phyloP scores from a whole-genome alignment of 2,329 filamentous ascomycete genomes.

The Penicillium nordicum region DNA sequence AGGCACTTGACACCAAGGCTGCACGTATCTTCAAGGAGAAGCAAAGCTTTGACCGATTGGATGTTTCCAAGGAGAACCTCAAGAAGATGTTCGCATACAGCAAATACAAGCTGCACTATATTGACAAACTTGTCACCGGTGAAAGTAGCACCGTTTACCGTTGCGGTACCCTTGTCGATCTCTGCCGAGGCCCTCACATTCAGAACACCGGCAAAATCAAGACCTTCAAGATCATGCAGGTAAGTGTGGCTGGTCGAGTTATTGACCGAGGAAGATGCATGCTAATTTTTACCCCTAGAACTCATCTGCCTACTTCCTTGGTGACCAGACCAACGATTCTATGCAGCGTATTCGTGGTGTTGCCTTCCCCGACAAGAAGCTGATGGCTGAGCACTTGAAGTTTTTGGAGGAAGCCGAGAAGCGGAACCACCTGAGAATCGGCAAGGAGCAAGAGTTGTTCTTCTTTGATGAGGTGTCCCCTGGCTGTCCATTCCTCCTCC shows the following conservation, averaged over 20 bases:
- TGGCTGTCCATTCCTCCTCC: constrained; percentile 86
- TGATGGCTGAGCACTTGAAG: constrained; percentile 86
- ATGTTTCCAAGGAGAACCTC: constrained; percentile 84
- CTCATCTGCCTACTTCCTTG: constrained; percentile 85
- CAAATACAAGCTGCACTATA: constrained; percentile 98
- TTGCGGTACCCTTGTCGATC: constrained; percentile 88
- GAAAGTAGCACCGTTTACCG: constrained; percentile 92
- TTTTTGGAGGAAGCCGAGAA: constrained; percentile 98
- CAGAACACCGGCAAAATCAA: constrained; percentile 91
- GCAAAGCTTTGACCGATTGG: constrained; percentile 87
- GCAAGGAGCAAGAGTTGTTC: constrained; percentile 93
- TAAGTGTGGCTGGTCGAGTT: constrained; percentile 22
- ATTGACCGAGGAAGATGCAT: background rate
- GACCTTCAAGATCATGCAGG: constrained; percentile 88
- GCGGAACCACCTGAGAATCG: constrained; percentile 90
- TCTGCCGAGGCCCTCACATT: constrained; percentile 93
- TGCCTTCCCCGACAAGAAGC: constrained; percentile 95
- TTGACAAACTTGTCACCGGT: constrained; percentile 88
- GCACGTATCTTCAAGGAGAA: constrained; percentile 90
- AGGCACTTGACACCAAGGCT: constrained; percentile 76
- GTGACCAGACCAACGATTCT: constrained; percentile 89
- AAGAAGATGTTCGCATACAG: constrained; percentile 97
- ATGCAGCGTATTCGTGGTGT: constrained; percentile 96
- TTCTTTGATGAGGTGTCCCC: constrained; percentile 95
- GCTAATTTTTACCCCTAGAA: constrained; percentile 44